Evolutionary conservation across 139 green algal species (phyloP).

Genomic region (Trebouxia sp.): DNA sequence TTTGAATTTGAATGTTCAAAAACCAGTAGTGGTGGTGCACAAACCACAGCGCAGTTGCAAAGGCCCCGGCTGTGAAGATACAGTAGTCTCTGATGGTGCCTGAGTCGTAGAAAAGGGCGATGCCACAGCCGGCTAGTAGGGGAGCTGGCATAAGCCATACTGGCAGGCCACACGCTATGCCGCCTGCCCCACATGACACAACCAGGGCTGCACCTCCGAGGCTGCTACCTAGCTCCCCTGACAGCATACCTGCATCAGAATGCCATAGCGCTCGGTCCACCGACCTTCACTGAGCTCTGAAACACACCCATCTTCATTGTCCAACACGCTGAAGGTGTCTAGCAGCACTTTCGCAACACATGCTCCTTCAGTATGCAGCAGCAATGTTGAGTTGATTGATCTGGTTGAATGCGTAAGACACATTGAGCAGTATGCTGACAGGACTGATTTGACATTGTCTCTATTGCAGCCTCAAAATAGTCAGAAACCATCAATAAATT

Average conservation of each 20-base stretch:
- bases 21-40: slow-evolving; percentile 86
- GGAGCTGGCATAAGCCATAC: slow-evolving; percentile 80
- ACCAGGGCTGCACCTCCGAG: slow-evolving; percentile 48
- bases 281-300: too few relatives aligned
- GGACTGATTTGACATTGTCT: too few relatives aligned
- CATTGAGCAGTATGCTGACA: too few relatives aligned
- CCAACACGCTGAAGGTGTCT: too few relatives aligned
- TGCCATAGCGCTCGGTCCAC: too few relatives aligned
- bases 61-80: slow-evolving; percentile 63
- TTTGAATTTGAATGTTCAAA: slow-evolving; percentile 74
- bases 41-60: slow-evolving; percentile 60
- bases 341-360: too few relatives aligned
- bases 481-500: too few relatives aligned
- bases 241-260: slow-evolving; percentile 35
- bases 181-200: slow-evolving; percentile 47
- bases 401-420: too few relatives aligned
- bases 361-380: too few relatives aligned
- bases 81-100: slow-evolving; percentile 71
- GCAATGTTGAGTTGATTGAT: too few relatives aligned
- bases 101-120: slow-evolving; percentile 87
- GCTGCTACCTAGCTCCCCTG: slow-evolving; percentile 29
- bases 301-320: too few relatives aligned
- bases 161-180: slow-evolving; percentile 74
- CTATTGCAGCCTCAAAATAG: too few relatives aligned
- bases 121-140: slow-evolving; percentile 73